These are phyloP conservation scores for Cytospora piceicola DNA, from an alignment of 2,329 filamentous ascomycete species.

Conservation along the genomic window DNA sequence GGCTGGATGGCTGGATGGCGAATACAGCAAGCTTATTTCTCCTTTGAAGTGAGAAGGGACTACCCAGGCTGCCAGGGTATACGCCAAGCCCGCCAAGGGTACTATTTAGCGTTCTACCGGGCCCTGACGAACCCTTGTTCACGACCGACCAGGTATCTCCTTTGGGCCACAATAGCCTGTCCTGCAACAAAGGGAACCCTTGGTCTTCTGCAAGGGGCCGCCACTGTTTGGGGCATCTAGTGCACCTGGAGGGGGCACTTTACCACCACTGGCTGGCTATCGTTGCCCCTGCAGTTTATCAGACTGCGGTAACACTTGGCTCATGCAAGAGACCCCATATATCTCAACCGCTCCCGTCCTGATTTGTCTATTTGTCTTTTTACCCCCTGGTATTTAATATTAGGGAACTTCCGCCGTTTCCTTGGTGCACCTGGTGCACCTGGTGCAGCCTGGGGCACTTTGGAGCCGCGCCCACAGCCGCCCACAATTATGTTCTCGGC, in stretches of 20 bases:
- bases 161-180: conserved; percentile 8
- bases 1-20: no score
- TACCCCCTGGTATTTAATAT: background rate
- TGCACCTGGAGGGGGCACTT: no score
- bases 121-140: conserved; percentile 7
- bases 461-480: conserved; percentile 23
- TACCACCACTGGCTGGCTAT: background rate
- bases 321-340: conserved; percentile 10
- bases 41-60: conserved; percentile 20
- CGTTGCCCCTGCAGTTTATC: background rate
- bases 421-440: no score
- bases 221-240: no score
- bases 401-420: conserved; percentile 12
- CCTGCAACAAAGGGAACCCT: background rate
- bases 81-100: conserved; percentile 24
- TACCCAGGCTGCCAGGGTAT: no score
- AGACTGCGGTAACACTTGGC: conserved; percentile 7
- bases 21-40: conserved; percentile 23
- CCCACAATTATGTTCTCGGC: conserved; percentile 16
- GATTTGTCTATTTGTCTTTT: conserved; percentile 19
- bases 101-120: conserved; percentile 4
- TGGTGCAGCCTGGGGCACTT: conserved; percentile 5
- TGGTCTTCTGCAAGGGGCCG: background rate
- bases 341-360: background rate
- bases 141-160: conserved; percentile 5